Evolutionary conservation across 2,329 filamentous ascomycete genomes (phyloP).

Genomic region (Cladosporium sp.): DNA sequence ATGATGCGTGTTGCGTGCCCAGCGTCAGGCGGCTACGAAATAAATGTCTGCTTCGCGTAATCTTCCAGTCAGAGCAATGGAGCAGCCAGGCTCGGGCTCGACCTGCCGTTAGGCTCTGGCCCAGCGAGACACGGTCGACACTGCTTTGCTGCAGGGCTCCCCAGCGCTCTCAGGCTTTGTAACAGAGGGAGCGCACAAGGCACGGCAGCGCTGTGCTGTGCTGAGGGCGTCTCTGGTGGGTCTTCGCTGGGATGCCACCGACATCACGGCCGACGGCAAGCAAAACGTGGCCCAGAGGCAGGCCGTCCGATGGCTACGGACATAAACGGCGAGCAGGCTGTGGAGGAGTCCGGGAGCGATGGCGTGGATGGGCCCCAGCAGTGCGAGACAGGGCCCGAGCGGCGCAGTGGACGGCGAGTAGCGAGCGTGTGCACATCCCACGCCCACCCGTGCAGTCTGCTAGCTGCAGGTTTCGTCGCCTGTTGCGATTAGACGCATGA

Average conservation of each 20-base stretch:
- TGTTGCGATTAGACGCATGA: constrained; percentile 8
- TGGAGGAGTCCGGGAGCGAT: constrained; percentile 7
- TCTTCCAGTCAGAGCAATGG: constrained; percentile 2
- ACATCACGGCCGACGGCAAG: constrained; percentile 4
- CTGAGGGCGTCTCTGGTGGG: background rate
- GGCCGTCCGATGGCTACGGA: background rate
- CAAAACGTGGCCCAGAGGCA: constrained; percentile 1
- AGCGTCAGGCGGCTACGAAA: constrained; percentile 7
- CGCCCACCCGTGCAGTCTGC: background rate
- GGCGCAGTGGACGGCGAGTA: background rate
- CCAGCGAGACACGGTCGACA: constrained; percentile 8
- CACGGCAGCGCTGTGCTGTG: background rate
- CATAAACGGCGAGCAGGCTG: background rate
- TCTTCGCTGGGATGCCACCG: constrained; percentile 6
- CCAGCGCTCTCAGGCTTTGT: background rate
- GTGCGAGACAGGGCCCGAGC: constrained; percentile 1
- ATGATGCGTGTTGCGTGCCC: background rate
- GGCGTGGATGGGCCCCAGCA: background rate
- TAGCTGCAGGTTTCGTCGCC: constrained; percentile 10
- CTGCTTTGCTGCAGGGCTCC: constrained; percentile 3
- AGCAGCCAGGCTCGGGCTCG: constrained; percentile 2
- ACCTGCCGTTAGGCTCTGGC: background rate
- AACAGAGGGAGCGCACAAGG: background rate
- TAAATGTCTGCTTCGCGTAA: constrained; percentile 8
- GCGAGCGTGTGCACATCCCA: constrained; percentile 6